These are phyloP conservation scores for Rhizopogon hawkerae DNA, from an alignment of 1,284 basidiomycete genomes.

Conservation along the genomic window DNA sequence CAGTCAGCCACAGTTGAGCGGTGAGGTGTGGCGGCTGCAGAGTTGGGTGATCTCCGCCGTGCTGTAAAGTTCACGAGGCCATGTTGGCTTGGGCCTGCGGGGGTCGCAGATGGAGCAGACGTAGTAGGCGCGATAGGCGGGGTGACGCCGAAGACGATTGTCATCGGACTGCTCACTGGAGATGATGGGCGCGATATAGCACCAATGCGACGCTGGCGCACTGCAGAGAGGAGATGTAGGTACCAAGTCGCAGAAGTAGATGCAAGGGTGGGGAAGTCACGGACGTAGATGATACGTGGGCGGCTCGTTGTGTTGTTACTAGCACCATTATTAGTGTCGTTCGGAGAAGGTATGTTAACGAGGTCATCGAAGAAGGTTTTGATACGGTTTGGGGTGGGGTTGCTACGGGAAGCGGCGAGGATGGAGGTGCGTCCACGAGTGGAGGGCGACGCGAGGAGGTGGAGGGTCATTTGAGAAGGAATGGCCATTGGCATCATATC, in stretches of 20 bases:
- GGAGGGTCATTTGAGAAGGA: constrained; percentile 51
- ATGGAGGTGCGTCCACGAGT: constrained; percentile 37
- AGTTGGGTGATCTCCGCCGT: constrained; percentile 25
- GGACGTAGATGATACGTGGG: constrained; percentile 76
- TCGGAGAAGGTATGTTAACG: constrained; percentile 49
- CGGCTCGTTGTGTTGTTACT: constrained; percentile 23
- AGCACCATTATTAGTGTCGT: constrained; percentile 14
- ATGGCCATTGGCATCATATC: constrained; percentile 24
- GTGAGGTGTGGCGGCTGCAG: constrained; percentile 6
- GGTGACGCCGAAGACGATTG: constrained; percentile 76
- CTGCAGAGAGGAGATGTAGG: constrained; percentile 65
- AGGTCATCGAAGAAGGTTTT: constrained; percentile 69
- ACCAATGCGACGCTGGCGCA: constrained; percentile 62
- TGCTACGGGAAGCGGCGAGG: constrained; percentile 33
- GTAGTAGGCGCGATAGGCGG: constrained; percentile 45
- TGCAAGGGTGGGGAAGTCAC: constrained; percentile 71
- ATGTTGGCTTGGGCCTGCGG: constrained; percentile 24
- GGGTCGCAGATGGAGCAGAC: constrained; percentile 12
- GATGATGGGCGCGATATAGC: constrained; percentile 46
- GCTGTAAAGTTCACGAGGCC: constrained; percentile 37
- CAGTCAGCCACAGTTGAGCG: constrained; percentile 39
- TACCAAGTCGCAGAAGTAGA: constrained; percentile 72
- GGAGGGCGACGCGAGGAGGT: constrained; percentile 43
- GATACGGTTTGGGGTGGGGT: constrained; percentile 41
- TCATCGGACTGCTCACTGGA: constrained; percentile 59